phyloP scores from a whole-genome alignment of 2,329 filamentous ascomycete genomes.

The Sphaerulina musiva region DNA sequence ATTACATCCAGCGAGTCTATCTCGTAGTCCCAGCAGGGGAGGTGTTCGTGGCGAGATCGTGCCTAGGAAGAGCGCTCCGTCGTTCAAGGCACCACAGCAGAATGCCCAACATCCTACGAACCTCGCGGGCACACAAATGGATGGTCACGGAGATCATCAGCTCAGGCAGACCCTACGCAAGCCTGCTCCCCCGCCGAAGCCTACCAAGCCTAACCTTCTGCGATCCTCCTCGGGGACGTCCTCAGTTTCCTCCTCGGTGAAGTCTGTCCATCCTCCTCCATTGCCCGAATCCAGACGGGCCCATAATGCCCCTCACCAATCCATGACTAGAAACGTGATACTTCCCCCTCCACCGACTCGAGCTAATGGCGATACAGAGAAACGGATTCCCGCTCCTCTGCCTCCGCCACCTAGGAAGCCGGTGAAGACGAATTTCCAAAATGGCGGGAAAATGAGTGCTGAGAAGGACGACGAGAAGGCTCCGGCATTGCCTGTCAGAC shows the following conservation, averaged over 20 bases:
- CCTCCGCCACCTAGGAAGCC: slow-evolving; percentile 23
- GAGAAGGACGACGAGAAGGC: slow-evolving; percentile 2
- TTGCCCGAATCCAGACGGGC: slow-evolving; percentile 20
- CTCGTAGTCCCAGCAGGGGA: slow-evolving; percentile 14
- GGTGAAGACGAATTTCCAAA: neutral
- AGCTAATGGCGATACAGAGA: slow-evolving; percentile 10
- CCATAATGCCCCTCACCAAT: slow-evolving; percentile 7
- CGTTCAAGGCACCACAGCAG: slow-evolving; percentile 10
- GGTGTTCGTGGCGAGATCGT: slow-evolving; percentile 2
- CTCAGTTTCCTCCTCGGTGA: slow-evolving; percentile 14
- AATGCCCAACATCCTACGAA: neutral
- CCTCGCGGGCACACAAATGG: slow-evolving; percentile 9
- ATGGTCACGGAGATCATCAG: slow-evolving; percentile 11
- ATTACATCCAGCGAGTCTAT: slow-evolving; percentile 18
- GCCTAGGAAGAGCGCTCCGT: slow-evolving; percentile 19
- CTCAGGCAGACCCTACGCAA: slow-evolving; percentile 30
- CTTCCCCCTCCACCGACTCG: slow-evolving; percentile 17
- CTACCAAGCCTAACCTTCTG: slow-evolving; percentile 29
- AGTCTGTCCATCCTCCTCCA: slow-evolving; percentile 17
- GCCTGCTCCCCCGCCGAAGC: slow-evolving; percentile 33
- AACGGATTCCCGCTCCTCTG: slow-evolving; percentile 11
- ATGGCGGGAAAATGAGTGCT: slow-evolving; percentile 8
- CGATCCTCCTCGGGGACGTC: slow-evolving; percentile 26
- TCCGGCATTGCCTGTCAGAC: slow-evolving; percentile 25
- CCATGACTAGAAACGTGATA: neutral